These are phyloP conservation scores for Pinus tabuliformis DNA, from an alignment of 75 land plant species.

Conservation along the genomic window DNA sequence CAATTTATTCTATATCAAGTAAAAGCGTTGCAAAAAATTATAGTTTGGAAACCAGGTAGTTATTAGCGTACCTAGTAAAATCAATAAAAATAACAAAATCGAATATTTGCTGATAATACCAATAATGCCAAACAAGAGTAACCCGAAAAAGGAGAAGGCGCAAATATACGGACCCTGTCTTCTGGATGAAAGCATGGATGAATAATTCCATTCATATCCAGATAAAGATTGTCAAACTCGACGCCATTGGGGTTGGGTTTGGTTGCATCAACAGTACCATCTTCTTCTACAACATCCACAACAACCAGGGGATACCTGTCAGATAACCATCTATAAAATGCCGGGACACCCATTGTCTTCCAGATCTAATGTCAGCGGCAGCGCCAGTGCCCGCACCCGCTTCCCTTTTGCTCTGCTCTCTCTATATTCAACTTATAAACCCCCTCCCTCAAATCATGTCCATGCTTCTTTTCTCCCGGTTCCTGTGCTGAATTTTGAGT, in stretches of 20 bases:
- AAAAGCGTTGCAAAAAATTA: too few species aligned
- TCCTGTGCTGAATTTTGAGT: too few species aligned
- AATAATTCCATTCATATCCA: constrained; percentile 75
- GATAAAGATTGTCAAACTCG: constrained; percentile 79
- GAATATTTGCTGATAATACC: neutral
- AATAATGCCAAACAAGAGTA: neutral
- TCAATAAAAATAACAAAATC: neutral
- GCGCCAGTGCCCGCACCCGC: too few species aligned
- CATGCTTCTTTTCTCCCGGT: too few species aligned
- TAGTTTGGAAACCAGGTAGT: neutral
- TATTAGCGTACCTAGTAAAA: neutral
- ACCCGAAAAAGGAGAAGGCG: neutral
- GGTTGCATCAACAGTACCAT: constrained; percentile 32
- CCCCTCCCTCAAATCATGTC: too few species aligned
- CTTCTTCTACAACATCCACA: constrained; percentile 55
- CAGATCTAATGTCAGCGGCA: too few species aligned
- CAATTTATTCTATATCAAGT: neutral
- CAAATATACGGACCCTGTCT: constrained; percentile 33
- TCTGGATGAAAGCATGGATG: constrained; percentile 89
- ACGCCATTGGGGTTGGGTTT: constrained; percentile 59
- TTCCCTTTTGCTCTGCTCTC: too few species aligned
- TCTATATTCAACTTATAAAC: too few species aligned
- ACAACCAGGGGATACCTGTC: constrained; percentile 66
- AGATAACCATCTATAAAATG: constrained; percentile 72
- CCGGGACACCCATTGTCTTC: constrained; percentile 62